Percentiles rank a stretch among this genome's conserved stretches.
Evolutionary conservation across 2,329 filamentous ascomycete species (phyloP).

Genomic region (Teratosphaeria viscida): DNA sequence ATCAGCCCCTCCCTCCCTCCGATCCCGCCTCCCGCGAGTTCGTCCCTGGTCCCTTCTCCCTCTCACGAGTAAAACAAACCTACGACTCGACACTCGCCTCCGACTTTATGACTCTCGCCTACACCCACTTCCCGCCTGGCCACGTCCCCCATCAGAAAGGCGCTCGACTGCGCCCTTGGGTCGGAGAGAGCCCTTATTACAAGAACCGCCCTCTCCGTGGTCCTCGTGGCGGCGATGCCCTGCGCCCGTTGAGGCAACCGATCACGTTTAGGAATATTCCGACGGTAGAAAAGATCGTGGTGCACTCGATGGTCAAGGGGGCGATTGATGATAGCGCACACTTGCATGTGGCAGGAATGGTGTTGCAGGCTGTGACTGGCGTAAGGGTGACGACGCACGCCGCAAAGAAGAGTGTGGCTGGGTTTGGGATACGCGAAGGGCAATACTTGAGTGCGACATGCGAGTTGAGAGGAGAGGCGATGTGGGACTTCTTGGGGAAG

Average conservation of each 20-base stretch:
- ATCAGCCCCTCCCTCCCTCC: constrained; percentile 77
- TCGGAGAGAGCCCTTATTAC: constrained; percentile 85
- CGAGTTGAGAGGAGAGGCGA: constrained; percentile 66
- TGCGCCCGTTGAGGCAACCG: constrained; percentile 57
- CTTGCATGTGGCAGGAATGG: constrained; percentile 73
- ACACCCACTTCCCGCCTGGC: constrained; percentile 75
- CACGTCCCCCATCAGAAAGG: constrained; percentile 47
- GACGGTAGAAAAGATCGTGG: constrained; percentile 65
- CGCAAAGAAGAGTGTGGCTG: constrained; percentile 58
- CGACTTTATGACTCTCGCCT: constrained; percentile 81
- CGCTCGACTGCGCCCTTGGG: constrained; percentile 72
- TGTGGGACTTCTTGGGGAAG: constrained; percentile 86
- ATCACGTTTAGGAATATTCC: constrained; percentile 77
- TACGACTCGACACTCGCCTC: constrained; percentile 76
- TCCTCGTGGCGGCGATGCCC: constrained; percentile 65
- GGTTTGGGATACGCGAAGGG: constrained; percentile 64
- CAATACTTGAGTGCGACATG: constrained; percentile 67
- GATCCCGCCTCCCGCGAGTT: constrained; percentile 83
- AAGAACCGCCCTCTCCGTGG: constrained; percentile 78
- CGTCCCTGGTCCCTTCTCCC: constrained; percentile 79
- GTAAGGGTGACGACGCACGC: constrained; percentile 60
- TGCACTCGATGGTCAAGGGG: constrained; percentile 63
- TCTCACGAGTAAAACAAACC: constrained; percentile 79
- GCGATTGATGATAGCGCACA: constrained; percentile 61
- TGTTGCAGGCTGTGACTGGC: constrained; percentile 76